Base-by-base conservation (phyloP, 2,329 filamentous ascomycete species). In the Alternaria metachromatica region DNA sequence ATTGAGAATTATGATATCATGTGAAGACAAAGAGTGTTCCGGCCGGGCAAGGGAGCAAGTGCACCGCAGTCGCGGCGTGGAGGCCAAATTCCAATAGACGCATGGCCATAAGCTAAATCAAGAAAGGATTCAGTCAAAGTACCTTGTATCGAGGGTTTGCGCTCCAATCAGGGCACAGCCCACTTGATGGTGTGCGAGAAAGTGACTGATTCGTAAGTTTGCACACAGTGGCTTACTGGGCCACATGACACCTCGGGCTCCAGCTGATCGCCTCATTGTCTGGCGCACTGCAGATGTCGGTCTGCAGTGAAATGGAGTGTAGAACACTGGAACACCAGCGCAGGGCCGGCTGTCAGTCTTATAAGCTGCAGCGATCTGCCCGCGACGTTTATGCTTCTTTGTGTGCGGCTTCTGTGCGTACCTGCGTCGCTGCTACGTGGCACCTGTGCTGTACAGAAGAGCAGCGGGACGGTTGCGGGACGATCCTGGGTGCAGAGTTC, bases 31-130 rank as follows among this genome's bases (percentile, higher is more conserved):
- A 69, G 63, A 61, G 65, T 65, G 56, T 33, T 63, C 50, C 33
- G 60, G 60, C 45, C 65, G 65, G 63, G 71, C 66, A 67, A 69
- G 66, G 69, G 67, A 71, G 64, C 63, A 71, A 60, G 66, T 56
- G 66, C 72, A 72, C 67, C 69, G 68, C 67, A 69, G 53, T 72
- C 66, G 71, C 71, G 72, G 71, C 70, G 67, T 72, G 57, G 66
- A 74, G 67, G 70, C 69, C 67, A 69, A 74, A 67, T 65, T 64
- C 71, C 72, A 78, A 75, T 75, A 72, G 69, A 70, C 70, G 74
- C 76, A 80, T 78, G 76, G 76, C 67, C 66, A 73, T 60, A 64
- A 75, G 74, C 77, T 73, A 78, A 78, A 77, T 66, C 73, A 76
- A 76, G 75, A 75, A 72, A 70, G 70, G 73, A 69, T 56, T 73